A percentile compares a stretch with the other conserved stretches of the same genome.
phyloP scores from a whole-genome alignment of 2,329 filamentous ascomycete species.

The Trichoderma citrinoviride region DNA sequence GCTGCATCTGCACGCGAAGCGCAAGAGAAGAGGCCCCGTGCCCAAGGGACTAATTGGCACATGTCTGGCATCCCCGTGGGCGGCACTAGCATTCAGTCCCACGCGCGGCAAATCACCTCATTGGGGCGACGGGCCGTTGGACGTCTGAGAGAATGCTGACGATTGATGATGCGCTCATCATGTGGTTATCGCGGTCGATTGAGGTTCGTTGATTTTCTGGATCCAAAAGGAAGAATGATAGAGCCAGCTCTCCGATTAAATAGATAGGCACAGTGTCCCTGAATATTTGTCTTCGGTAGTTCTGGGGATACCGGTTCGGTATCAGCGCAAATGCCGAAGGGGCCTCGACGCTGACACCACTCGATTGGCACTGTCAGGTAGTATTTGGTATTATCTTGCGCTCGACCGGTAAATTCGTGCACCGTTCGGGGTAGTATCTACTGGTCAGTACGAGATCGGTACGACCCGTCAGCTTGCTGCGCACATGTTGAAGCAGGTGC shows the following conservation, averaged over 20 bases:
- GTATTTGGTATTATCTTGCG: neutral
- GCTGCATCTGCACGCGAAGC: too few relatives aligned
- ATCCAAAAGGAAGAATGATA: neutral
- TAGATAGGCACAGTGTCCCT: neutral
- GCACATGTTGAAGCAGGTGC: too few relatives aligned
- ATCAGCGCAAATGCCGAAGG: conserved; percentile 14
- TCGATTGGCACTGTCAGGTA: conserved; percentile 3
- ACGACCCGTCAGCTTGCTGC: neutral
- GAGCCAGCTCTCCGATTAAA: neutral
- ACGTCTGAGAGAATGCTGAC: neutral
- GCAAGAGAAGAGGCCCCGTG: neutral
- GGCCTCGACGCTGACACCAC: neutral
- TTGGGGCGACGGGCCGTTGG: conserved; percentile 14
- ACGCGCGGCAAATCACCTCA: conserved; percentile 15
- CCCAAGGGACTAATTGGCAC: neutral
- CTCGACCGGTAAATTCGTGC: neutral
- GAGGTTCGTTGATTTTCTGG: neutral
- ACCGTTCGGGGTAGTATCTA: neutral
- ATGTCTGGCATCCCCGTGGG: neutral
- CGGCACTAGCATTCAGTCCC: neutral
- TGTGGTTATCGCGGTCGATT: neutral
- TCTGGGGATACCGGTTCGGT: neutral
- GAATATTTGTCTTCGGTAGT: neutral
- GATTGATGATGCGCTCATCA: neutral
- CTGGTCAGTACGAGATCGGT: neutral